Evolutionary conservation across 2,329 filamentous ascomycete species (phyloP).

Genomic region (Colletotrichum siamense): DNA sequence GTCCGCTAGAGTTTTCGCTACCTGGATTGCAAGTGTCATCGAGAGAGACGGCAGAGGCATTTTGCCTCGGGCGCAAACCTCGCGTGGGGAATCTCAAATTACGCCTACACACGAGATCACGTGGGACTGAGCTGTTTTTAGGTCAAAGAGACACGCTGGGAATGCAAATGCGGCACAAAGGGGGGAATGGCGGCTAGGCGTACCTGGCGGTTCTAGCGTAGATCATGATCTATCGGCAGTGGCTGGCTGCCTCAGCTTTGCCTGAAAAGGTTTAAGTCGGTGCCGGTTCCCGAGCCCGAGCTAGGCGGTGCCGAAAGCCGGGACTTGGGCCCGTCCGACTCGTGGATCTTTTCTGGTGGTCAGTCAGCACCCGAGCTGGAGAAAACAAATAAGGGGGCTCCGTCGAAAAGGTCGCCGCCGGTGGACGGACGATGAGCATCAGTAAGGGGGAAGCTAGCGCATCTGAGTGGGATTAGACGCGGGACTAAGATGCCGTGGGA

Average conservation of each 20-base stretch:
- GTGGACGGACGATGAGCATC: not conserved
- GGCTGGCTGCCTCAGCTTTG: not conserved
- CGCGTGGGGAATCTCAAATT: not conserved
- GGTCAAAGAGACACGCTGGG: not conserved
- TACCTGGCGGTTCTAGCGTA: not conserved
- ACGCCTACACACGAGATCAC: not conserved
- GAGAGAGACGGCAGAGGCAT: not conserved
- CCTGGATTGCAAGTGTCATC: not conserved
- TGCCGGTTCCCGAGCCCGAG: not conserved
- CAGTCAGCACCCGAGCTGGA: not conserved
- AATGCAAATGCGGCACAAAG: not conserved
- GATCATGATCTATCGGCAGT: not conserved
- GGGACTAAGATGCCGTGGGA: not conserved
- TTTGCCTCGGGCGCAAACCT: not conserved
- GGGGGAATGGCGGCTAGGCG: not conserved
- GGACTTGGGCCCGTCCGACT: not conserved
- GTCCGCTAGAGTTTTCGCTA: not conserved
- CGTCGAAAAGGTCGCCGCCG: not conserved
- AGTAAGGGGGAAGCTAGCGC: not conserved
- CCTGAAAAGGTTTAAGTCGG: not conserved
- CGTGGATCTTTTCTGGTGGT: not conserved
- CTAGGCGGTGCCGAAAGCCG: slow-evolving; percentile 4
- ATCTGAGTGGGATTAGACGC: not conserved
- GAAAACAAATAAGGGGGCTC: not conserved
- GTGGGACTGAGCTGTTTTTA: not conserved